A percentile compares a stretch with the other conserved stretches of the same genome.
phyloP scores from a whole-genome alignment of 768 basidiomycete species.

The Boletus pseudopeckii region DNA sequence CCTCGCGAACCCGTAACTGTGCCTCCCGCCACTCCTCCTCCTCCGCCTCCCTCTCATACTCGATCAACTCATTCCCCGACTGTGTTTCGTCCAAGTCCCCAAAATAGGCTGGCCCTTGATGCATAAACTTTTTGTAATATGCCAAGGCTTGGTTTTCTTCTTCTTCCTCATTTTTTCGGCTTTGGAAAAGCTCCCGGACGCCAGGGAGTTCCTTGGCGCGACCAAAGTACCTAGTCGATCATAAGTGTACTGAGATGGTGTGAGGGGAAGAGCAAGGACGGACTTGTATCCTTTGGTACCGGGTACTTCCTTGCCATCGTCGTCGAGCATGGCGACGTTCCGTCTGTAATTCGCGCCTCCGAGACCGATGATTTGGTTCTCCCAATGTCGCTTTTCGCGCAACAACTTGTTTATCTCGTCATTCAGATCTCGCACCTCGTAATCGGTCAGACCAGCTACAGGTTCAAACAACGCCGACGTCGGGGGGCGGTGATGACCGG shows the following conservation, averaged over 20 bases:
- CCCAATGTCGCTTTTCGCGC: constrained; percentile 96
- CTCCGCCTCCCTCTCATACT: constrained; percentile 70
- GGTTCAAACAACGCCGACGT: no score
- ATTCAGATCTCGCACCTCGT: constrained; percentile 93
- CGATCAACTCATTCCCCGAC: constrained; percentile 55
- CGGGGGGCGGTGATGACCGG: background rate
- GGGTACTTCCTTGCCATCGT: constrained; percentile 93
- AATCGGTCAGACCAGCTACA: constrained; percentile 87
- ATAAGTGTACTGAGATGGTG: background rate
- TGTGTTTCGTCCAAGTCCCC: constrained; percentile 82
- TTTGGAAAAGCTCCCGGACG: constrained; percentile 90
- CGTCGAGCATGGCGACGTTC: constrained; percentile 91
- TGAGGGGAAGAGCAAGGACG: constrained; percentile 21
- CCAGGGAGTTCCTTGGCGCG: constrained; percentile 95
- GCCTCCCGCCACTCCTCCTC: constrained; percentile 72
- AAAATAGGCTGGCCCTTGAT: constrained; percentile 85
- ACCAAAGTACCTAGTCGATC: constrained; percentile 78
- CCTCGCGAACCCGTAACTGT: constrained; percentile 50
- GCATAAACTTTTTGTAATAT: constrained; percentile 84
- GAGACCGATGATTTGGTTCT: constrained; percentile 94
- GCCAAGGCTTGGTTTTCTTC: constrained; percentile 78
- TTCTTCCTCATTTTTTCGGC: constrained; percentile 80
- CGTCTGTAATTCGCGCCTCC: constrained; percentile 96
- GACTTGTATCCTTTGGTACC: constrained; percentile 98
- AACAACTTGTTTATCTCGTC: constrained; percentile 96